phyloP scores from a whole-genome alignment of 1,284 basidiomycete species.

The Hemileia vastatrix region DNA sequence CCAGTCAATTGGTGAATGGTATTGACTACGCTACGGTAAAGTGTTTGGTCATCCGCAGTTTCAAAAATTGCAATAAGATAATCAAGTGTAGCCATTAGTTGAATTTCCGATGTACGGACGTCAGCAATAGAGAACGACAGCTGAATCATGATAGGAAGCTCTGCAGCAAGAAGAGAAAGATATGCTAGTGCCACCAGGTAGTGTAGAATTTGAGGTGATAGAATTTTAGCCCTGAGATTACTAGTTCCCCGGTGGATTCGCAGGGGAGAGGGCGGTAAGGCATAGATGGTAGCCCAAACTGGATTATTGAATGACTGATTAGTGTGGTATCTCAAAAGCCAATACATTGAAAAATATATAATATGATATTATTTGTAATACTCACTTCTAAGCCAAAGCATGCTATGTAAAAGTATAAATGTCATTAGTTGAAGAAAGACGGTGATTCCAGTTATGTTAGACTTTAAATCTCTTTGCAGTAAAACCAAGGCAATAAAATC shows the following conservation, averaged over 20 bases:
- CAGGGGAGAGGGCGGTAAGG: neutral
- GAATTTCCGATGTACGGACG: no score
- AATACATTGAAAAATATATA: neutral
- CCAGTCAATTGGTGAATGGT: neutral
- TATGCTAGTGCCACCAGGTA: no score
- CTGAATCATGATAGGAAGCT: neutral
- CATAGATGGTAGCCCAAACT: slow-evolving; percentile 9
- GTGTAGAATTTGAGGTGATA: no score
- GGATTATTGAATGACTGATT: neutral
- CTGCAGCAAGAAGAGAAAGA: neutral
- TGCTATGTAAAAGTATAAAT: neutral
- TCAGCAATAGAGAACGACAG: no score
- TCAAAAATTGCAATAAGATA: no score
- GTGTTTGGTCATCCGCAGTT: no score
- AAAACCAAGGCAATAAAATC: neutral
- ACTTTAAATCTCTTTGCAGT: neutral
- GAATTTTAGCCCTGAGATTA: no score
- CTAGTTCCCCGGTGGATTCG: no score
- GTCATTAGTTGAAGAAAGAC: neutral
- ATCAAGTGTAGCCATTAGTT: no score
- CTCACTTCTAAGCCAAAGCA: slow-evolving; percentile 11
- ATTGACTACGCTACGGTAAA: neutral
- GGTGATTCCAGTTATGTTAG: neutral
- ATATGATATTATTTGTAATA: neutral
- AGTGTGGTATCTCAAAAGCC: neutral